These are phyloP conservation scores for Porphyrellus sp. DNA, from an alignment of 1,284 basidiomycete genomes.

Conservation along the genomic window DNA sequence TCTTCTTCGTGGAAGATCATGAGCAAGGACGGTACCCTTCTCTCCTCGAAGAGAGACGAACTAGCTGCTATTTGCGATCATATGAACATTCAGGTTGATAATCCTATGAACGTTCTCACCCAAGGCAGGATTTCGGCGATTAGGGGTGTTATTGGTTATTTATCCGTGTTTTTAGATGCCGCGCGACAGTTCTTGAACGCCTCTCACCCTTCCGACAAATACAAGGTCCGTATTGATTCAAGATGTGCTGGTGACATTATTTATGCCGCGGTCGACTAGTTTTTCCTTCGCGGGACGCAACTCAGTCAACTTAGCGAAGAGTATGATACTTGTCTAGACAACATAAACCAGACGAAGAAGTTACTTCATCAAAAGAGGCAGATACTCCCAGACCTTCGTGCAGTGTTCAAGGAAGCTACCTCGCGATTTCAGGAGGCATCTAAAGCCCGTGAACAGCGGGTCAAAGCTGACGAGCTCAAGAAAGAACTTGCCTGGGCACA, in stretches of 20 bases:
- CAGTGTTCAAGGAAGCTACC: slow-evolving; percentile 56
- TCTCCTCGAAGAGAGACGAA: slow-evolving; percentile 85
- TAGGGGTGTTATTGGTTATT: background rate
- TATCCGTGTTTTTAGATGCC: slow-evolving; percentile 35
- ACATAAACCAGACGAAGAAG: slow-evolving; percentile 65
- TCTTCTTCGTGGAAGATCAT: slow-evolving; percentile 82
- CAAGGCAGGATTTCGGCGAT: slow-evolving; percentile 55
- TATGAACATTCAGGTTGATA: slow-evolving; percentile 96
- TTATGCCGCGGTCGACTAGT: slow-evolving; percentile 45
- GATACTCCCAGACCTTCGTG: slow-evolving; percentile 70
- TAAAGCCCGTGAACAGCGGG: slow-evolving; percentile 69
- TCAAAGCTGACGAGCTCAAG: slow-evolving; percentile 68
- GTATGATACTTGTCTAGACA: slow-evolving; percentile 75
- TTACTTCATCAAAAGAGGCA: slow-evolving; percentile 67
- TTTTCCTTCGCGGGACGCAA: slow-evolving; percentile 93
- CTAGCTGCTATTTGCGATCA: slow-evolving; percentile 86
- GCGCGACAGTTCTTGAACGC: slow-evolving; percentile 80
- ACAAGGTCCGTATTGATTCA: slow-evolving; percentile 56
- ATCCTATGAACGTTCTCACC: slow-evolving; percentile 92
- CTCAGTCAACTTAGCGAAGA: slow-evolving; percentile 85
- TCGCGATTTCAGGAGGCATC: slow-evolving; percentile 68
- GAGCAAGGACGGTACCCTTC: slow-evolving; percentile 59
- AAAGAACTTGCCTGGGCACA: slow-evolving; percentile 89
- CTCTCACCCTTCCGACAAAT: slow-evolving; percentile 84
- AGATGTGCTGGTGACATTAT: background rate